Percentiles rank a stretch among this genome's conserved stretches.
Conservation (phyloP, 371 early-diverging fungal species). For the Rhizomucor pusillus region DNA sequence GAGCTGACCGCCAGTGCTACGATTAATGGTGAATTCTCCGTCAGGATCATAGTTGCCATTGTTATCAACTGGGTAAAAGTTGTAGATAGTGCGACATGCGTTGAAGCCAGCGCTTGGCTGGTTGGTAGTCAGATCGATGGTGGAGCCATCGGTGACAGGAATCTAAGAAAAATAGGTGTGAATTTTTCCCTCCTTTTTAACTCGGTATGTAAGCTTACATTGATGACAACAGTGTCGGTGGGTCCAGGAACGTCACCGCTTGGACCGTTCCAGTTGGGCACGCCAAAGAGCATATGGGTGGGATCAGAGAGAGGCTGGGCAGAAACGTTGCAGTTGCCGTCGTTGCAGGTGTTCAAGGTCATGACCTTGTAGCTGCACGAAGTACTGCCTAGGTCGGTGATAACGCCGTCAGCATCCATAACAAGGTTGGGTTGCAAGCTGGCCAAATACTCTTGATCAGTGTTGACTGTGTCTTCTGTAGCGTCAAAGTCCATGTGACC, state of each 20-base stretch:
- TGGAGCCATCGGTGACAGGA: conserved; percentile 14
- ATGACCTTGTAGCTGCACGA: conserved; percentile 3
- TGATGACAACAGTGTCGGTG: conserved; percentile 15
- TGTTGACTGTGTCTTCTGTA: not conserved
- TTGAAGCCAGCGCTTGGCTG: conserved; percentile 6
- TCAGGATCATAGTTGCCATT: conserved; percentile 7
- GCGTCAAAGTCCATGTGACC: not conserved
- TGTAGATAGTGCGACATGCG: conserved; percentile 13
- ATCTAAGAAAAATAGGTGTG: conserved; percentile 7
- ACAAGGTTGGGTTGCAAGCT: not conserved
- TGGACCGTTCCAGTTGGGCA: conserved; percentile 20
- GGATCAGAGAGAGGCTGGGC: conserved; percentile 8
- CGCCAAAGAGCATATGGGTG: conserved; percentile 7
- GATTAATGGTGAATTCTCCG: conserved; percentile 8
- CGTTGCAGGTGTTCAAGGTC: conserved; percentile 13
- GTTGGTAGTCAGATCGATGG: conserved; percentile 9
- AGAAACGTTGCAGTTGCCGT: not conserved
- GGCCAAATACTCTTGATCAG: not conserved
- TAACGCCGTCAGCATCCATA: not conserved
- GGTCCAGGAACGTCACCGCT: not conserved
- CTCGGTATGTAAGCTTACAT: conserved; percentile 4
- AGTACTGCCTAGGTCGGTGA: not conserved
- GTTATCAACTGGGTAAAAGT: conserved; percentile 21
- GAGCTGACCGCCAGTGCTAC: conserved; percentile 17
- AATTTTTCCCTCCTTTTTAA: not conserved